A percentile compares a stretch with the other conserved stretches of the same genome.
These are phyloP conservation scores for Chlamydomonas sp. DNA, from an alignment of 139 green algal species.

Conservation along the genomic window DNA sequence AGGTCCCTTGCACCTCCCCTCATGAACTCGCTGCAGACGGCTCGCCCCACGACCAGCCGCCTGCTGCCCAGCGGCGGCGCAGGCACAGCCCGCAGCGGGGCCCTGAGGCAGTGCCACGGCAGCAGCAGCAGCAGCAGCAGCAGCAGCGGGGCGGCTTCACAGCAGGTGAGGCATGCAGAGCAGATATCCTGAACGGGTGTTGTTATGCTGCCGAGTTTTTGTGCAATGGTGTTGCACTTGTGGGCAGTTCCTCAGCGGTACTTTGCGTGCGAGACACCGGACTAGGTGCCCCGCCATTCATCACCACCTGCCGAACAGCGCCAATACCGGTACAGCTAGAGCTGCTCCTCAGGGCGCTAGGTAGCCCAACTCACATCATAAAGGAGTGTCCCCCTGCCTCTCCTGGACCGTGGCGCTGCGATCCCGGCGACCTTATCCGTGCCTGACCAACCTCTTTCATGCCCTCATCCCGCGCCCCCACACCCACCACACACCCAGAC, in stretches of 20 bases:
- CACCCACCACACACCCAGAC: background rate
- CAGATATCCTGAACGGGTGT: too few relatives aligned
- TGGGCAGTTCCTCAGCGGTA: too few relatives aligned
- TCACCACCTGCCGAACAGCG: too few relatives aligned
- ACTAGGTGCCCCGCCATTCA: too few relatives aligned
- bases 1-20: background rate
- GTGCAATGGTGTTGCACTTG: too few relatives aligned
- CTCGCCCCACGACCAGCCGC: background rate
- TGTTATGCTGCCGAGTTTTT: too few relatives aligned
- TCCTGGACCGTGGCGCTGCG: too few relatives aligned
- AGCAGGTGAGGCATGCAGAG: background rate
- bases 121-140: background rate
- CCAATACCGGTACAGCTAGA: too few relatives aligned
- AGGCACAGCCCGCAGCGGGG: background rate
- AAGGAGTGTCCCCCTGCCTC: too few relatives aligned
- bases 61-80: background rate
- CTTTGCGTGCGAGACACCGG: too few relatives aligned
- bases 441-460: background rate
- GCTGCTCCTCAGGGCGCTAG: too few relatives aligned
- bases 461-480: background rate
- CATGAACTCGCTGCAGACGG: background rate
- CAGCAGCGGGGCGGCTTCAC: background rate
- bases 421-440: background rate
- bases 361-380: too few relatives aligned
- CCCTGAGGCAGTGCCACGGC: background rate